Evolutionary conservation across 495 filamentous ascomycete genomes (phyloP).

Genomic region (Entonaema liquescens): DNA sequence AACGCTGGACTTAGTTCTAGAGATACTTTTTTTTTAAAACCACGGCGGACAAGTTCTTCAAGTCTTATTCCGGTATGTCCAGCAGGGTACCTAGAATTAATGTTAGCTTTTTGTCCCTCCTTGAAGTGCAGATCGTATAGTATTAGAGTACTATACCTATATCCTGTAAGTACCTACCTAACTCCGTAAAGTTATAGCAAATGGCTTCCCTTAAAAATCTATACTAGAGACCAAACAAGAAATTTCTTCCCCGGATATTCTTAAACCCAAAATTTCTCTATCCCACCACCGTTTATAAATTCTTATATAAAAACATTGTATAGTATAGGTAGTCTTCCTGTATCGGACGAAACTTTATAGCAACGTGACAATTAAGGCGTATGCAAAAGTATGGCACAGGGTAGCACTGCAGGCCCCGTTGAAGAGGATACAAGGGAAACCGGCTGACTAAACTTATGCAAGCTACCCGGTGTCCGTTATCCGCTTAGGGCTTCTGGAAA

Average conservation of each 20-base stretch:
- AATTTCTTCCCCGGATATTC: background rate
- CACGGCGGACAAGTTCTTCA: background rate
- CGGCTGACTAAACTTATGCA: too few relatives aligned
- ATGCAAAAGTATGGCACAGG: background rate
- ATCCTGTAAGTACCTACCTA: background rate
- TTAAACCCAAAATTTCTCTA: background rate
- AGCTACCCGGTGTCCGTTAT: background rate
- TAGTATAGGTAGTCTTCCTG: slow-evolving; percentile 11
- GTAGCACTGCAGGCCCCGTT: slow-evolving; percentile 20
- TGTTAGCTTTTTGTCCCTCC: background rate
- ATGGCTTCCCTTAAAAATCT: background rate
- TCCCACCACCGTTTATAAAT: background rate
- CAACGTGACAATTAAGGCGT: slow-evolving; percentile 35
- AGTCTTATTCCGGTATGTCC: too few relatives aligned
- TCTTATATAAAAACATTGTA: background rate
- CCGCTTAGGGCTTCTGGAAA: background rate
- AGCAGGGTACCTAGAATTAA: background rate
- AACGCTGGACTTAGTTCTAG: too few relatives aligned
- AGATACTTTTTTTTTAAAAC: background rate
- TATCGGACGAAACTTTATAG: slow-evolving; percentile 21
- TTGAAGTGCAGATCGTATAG: background rate
- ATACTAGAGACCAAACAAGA: background rate
- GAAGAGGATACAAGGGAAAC: too few relatives aligned
- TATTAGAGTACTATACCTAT: background rate
- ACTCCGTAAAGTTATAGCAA: background rate